Evolutionary conservation across 2,329 filamentous ascomycete genomes (phyloP).

Genomic region (Cladophialophora bantiana): DNA sequence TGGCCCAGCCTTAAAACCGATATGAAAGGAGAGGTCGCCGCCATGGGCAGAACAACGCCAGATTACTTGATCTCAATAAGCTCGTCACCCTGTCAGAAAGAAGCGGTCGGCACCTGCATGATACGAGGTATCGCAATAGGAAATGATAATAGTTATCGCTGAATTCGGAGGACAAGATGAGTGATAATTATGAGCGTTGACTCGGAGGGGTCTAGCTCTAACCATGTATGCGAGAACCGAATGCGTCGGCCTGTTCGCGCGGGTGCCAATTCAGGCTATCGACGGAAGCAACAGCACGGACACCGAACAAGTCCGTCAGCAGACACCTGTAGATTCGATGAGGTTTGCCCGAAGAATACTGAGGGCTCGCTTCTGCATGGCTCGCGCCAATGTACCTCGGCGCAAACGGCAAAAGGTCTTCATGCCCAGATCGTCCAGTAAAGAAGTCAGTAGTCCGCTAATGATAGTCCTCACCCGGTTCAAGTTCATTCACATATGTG

Average conservation of each 20-base stretch:
- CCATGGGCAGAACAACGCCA: too few relatives aligned
- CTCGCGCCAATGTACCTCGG: not conserved
- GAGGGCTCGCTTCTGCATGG: not conserved
- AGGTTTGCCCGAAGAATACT: not conserved
- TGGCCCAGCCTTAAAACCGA: too few relatives aligned
- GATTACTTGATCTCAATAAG: too few relatives aligned
- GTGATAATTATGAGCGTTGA: not conserved
- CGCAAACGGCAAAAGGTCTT: not conserved
- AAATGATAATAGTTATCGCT: too few relatives aligned
- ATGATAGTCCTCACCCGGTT: not conserved
- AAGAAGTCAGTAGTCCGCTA: not conserved
- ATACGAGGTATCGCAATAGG: too few relatives aligned
- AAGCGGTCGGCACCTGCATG: too few relatives aligned
- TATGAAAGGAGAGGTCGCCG: too few relatives aligned
- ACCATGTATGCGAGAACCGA: not conserved
- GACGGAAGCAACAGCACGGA: not conserved
- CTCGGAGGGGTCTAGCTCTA: not conserved
- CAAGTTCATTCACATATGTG: not conserved
- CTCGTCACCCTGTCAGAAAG: too few relatives aligned
- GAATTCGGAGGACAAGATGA: too few relatives aligned
- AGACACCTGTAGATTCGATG: not conserved
- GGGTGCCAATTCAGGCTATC: not conserved
- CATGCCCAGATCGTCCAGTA: not conserved
- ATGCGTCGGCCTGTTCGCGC: not conserved
- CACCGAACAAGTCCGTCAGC: slow-evolving; percentile 1